phyloP scores from a whole-genome alignment of 176 grass and related monocot genomes.

The Avena atlantica region DNA sequence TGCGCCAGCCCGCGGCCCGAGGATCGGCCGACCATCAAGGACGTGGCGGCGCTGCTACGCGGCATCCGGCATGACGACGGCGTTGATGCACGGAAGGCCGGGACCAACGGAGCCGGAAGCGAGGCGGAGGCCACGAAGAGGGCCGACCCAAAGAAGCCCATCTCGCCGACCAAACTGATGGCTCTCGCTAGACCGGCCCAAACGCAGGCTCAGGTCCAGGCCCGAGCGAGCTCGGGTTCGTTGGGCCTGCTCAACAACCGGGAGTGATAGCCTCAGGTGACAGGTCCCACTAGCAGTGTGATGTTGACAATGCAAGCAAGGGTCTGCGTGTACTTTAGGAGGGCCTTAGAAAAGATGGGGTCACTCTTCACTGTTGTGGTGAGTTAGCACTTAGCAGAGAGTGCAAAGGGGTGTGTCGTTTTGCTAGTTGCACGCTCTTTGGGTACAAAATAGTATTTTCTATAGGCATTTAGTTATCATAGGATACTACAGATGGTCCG shows the following conservation, averaged over 20 bases:
- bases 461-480: slow-evolving; percentile 21
- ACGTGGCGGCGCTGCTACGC: slow-evolving; percentile 76
- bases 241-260: slow-evolving; percentile 39
- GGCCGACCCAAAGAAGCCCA: slow-evolving; percentile 39
- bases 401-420: slow-evolving; percentile 16
- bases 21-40: slow-evolving; percentile 85
- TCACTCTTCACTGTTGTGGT: not conserved
- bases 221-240: slow-evolving; percentile 31
- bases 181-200: not conserved
- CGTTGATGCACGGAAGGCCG: slow-evolving; percentile 37
- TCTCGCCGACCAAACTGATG: slow-evolving; percentile 41
- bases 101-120: not conserved
- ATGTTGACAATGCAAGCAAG: not conserved
- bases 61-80: slow-evolving; percentile 69
- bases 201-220: slow-evolving; percentile 15
- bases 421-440: slow-evolving; percentile 44
- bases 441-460: slow-evolving; percentile 6
- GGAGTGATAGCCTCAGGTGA: not conserved
- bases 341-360: not conserved
- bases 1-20: slow-evolving; percentile 67
- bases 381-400: not conserved
- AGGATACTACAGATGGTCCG: not conserved
- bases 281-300: not conserved
- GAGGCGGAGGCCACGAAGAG: slow-evolving; percentile 34
- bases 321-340: not conserved